Evolutionary conservation across 129 eudicot genomes (phyloP).

Genomic region (Scalesia atractyloides): DNA sequence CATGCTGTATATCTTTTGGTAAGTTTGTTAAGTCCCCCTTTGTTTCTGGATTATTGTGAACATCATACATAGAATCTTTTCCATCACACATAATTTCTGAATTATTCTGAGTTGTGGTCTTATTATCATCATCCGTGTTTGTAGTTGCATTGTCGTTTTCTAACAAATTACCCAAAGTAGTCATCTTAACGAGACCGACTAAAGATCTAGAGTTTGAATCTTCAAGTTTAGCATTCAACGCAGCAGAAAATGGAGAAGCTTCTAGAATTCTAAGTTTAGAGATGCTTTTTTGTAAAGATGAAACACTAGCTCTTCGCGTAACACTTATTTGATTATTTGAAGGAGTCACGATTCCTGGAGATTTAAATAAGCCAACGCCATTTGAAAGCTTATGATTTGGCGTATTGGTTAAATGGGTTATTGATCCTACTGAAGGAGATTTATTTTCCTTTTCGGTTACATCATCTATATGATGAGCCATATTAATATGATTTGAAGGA

Average conservation of each 20-base stretch:
- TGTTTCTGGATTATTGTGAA: conserved; percentile 20
- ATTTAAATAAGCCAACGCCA: conserved; percentile 33
- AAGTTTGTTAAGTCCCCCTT: conserved; percentile 25
- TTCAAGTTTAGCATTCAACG: conserved; percentile 51
- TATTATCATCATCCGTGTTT: conserved; percentile 20
- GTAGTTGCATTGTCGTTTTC: conserved; percentile 30
- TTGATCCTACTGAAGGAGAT: conserved; percentile 37
- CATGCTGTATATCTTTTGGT: conserved; percentile 16
- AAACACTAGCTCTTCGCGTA: conserved; percentile 35
- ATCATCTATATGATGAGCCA: conserved; percentile 24
- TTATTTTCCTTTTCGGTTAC: conserved; percentile 40
- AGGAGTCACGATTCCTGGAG: conserved; percentile 41
- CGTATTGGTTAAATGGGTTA: conserved; percentile 37
- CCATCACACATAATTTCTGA: conserved; percentile 22
- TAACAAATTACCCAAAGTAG: conserved; percentile 31
- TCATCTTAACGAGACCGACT: conserved; percentile 32
- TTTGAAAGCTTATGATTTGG: conserved; percentile 30
- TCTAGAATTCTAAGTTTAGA: conserved; percentile 64
- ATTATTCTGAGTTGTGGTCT: conserved; percentile 21
- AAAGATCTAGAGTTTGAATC: conserved; percentile 40
- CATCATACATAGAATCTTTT: conserved; percentile 15
- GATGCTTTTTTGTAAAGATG: conserved; percentile 69
- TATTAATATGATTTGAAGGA: conserved; percentile 18
- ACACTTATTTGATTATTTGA: conserved; percentile 32
- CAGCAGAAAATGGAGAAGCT: conserved; percentile 60